A percentile compares a stretch with the other conserved stretches of the same genome.
Evolutionary conservation across 306 rosid species (phyloP).

Genomic region (Begonia loranthoides): DNA sequence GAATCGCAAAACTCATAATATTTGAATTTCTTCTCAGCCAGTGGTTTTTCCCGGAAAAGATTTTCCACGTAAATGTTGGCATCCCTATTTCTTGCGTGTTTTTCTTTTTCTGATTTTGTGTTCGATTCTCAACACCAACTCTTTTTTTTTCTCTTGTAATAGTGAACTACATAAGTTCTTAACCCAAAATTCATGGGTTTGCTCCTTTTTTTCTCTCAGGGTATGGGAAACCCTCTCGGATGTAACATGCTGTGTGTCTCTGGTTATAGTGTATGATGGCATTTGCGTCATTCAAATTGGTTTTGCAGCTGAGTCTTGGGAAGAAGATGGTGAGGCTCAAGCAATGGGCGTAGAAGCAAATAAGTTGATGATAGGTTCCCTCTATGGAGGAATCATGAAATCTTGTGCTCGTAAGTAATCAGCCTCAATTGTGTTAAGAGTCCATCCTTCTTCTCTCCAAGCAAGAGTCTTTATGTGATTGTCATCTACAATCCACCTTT

Average conservation of each 20-base stretch:
- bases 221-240: slow-evolving; percentile 56
- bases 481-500: too few relatives aligned
- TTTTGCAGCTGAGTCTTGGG: slow-evolving; percentile 23
- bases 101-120: too few relatives aligned
- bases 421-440: slow-evolving; percentile 2
- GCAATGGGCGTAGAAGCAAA: slow-evolving; percentile 45
- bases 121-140: too few relatives aligned
- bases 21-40: too few relatives aligned
- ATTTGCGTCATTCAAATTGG: slow-evolving; percentile 57
- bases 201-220: slow-evolving; percentile 39
- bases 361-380: slow-evolving; percentile 63
- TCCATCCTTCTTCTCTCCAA: too few relatives aligned
- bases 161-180: too few relatives aligned
- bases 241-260: slow-evolving; percentile 66
- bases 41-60: too few relatives aligned
- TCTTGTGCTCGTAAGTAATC: slow-evolving; percentile 73
- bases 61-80: too few relatives aligned
- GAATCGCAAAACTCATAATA: too few relatives aligned
- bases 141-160: too few relatives aligned
- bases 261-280: slow-evolving; percentile 61
- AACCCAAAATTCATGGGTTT: slow-evolving; percentile 8
- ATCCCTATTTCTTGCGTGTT: too few relatives aligned
- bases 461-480: too few relatives aligned
- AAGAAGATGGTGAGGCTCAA: slow-evolving; percentile 25
- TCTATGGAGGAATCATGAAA: slow-evolving; percentile 54